Base-by-base conservation (phyloP, 2,329 filamentous ascomycete species). In the Trichoderma koningiopsis region DNA sequence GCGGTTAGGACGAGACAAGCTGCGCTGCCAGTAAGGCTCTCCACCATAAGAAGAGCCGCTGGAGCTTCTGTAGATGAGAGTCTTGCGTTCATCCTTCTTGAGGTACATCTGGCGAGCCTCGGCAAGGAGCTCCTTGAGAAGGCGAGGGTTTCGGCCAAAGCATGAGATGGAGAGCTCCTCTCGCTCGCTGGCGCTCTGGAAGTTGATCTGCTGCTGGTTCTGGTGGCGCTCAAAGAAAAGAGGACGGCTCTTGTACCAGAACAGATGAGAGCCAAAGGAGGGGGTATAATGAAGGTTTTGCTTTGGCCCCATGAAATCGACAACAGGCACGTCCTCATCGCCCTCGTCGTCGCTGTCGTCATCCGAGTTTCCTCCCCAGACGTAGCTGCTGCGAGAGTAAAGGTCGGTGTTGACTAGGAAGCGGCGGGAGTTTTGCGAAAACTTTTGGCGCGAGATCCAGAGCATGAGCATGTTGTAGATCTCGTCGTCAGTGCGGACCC, bases 381-480 rank as follows among this genome's bases (percentile, higher is more conserved):
- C 73, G 68, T 79, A 82, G 81, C 83, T 87, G 62, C 78, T 80
- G 16, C 86, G 81, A 3, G 83, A 87, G 74, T 83, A 86, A 43
- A 89, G 75, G 73, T 86, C 87, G 6, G 88, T 90, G 74, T 89
- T 90, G 52, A 88, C 90, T 13, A 92, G 83, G 72, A 91, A 90
- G 56, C 84, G 84, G 16, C 88, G 87, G 0, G 89, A 86, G 5
- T 81, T 80, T 70, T 86, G 83, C 24, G 88, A 83, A 72, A 92
- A 91, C 4, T 80, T 77, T 77, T 92, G 90, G 40, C 82, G 79
- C 2, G 89, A 84, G 2, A 92, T 84, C 90, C 90, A 92, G 31
- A 83, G 84, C 88, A 92, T 91, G 52, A 92, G 75, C 74, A 91
- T 91, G 75, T 89, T 89, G 81, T 91, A 92, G 68, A 91, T 87